Evolutionary conservation across 306 rosid genomes (phyloP).

Genomic region (Nissolia schottii): DNA sequence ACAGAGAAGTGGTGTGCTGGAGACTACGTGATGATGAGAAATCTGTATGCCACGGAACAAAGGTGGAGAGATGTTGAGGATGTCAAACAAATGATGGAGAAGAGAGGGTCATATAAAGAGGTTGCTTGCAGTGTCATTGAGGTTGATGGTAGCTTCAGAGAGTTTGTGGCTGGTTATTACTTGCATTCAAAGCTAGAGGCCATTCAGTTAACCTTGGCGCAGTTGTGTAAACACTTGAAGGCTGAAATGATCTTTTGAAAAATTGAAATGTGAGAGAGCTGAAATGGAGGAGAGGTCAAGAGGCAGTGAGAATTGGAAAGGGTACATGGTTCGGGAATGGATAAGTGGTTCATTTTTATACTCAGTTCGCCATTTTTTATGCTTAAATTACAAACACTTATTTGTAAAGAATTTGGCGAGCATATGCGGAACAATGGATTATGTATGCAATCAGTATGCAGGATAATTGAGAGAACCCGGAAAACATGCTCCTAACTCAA

Average conservation of each 20-base stretch:
- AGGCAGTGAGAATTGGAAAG: not conserved
- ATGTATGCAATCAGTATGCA: no score
- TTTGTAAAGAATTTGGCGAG: no score
- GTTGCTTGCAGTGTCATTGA: slow-evolving; percentile 60
- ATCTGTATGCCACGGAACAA: slow-evolving; percentile 48
- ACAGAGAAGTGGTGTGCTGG: slow-evolving; percentile 44
- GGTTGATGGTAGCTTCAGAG: slow-evolving; percentile 47
- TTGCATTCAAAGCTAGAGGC: slow-evolving; percentile 23
- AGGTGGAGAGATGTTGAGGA: slow-evolving; percentile 65
- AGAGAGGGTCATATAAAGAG: slow-evolving; percentile 51
- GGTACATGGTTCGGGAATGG: no score
- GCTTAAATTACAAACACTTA: no score
- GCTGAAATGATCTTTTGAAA: slow-evolving; percentile 27
- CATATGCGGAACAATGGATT: no score
- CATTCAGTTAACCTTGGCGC: slow-evolving; percentile 40
- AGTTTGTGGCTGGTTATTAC: slow-evolving; percentile 50
- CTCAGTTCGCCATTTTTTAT: no score
- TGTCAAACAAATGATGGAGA: slow-evolving; percentile 49
- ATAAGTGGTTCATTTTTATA: no score
- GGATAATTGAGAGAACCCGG: no score
- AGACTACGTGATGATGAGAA: slow-evolving; percentile 55
- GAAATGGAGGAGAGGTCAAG: not conserved
- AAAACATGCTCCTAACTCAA: not conserved
- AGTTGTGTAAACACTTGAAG: slow-evolving; percentile 54
- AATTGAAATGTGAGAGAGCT: not conserved